Base-by-base conservation (phyloP, 2,329 filamentous ascomycete species). In the Diaporthe citriasiana region DNA sequence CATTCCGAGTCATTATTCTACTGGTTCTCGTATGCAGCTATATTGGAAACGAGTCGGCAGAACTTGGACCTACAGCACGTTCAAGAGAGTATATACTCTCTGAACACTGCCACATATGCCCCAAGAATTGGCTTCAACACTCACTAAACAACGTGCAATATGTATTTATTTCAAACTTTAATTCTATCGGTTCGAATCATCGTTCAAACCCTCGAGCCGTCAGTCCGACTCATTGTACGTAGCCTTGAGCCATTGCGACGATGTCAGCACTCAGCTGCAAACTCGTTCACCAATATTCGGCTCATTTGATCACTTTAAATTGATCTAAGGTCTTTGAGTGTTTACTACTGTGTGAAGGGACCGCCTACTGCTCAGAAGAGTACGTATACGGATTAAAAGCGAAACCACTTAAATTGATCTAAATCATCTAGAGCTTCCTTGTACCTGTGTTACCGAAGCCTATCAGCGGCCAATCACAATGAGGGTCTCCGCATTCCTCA, bases 361-460 rank as follows among this genome's bases (percentile, higher is more conserved):
- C n/a, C n/a, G n/a, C n/a, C n/a, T n/a, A n/a, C n/a, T n/a, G n/a
- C n/a, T n/a, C n/a, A n/a, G n/a, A n/a, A n/a, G n/a, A n/a, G n/a
- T n/a, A n/a, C n/a, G n/a, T n/a, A n/a, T n/a, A n/a, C n/a, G n/a
- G n/a, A n/a, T n/a, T n/a, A n/a, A n/a, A n/a, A n/a, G n/a, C n/a
- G n/a, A n/a, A n/a, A n/a, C n/a, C n/a, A n/a, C n/a, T 66, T 51
- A 66, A 66, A 66, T 66, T 66, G 42, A 66, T 38, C 45, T 38
- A 66, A 25, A 51, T 35, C 42, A n/a, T 50, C 45, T 50, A 19
- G 1, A 17, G 3, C 1, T 7, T 51, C 42, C n/a, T n/a, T 22
- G 33, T 1, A 30, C 22, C 12, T 50, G 6, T 22, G 2, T 1
- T 1, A 6, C 35, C 27, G 12, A 47, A 38, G 30, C 1, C 25